Base-by-base conservation (phyloP, 495 filamentous ascomycete species). In the Talaromyces ruber region DNA sequence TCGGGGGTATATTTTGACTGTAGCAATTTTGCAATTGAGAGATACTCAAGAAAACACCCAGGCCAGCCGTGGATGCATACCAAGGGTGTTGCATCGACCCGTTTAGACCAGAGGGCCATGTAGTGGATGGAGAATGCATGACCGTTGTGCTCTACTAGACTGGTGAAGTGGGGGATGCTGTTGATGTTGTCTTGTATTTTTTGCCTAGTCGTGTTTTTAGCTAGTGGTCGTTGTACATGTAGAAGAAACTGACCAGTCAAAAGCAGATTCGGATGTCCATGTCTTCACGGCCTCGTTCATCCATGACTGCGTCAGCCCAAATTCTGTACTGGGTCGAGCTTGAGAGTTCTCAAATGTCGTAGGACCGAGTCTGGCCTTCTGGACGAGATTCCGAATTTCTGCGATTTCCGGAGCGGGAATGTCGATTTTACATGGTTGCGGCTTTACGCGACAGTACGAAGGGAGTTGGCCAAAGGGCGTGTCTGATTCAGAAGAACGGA, bases 31-130 rank as follows among this genome's bases (percentile, higher is more conserved):
- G 71, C 39, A 26, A 71, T 63, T 3, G 63, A 62, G 8, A 77
- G 67, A 37, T 74, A 66, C 32, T 67, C 66, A 3, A 67, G 34
- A 43, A 67, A 66, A 57, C 52, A 55, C 65, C 75, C 81, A 24
- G 81, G 80, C 81, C 81, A 82, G 18, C 80, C 81, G 64, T 82
- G 78, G 30, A 82, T 61, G 24, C 84, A 71, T n/a, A 82, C 34
- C n/a, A 86, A 59, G 0, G 84, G 84, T 3, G 82, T 68, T 5
- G 83, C 84, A 68, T 81, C 74, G 22, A 34, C 0, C 5, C 37
- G 30, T 14, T 45, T 12, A 3, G 57, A 59, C 21, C 25, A 59
- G 22, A 59, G 57, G 2, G 32, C 57, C 30, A 59, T 39, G 37
- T 43, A 59, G 37, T 59, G 57, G 3, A 59, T 43, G n/a, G 30